Conservation (phyloP, 768 basidiomycete genomes). For the Strobilomyces confusus region DNA sequence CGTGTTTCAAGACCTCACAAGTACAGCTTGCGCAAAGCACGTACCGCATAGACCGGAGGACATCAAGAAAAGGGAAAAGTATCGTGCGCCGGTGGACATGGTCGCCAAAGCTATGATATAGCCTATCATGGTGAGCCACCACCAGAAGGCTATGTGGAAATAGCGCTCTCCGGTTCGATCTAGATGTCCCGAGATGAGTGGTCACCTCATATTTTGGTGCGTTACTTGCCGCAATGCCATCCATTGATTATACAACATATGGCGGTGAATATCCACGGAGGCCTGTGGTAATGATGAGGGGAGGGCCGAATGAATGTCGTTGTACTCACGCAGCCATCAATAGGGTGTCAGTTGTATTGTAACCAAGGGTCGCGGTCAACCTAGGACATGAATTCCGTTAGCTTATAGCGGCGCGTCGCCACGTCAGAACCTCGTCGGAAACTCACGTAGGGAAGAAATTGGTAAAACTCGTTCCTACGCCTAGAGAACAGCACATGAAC, state of each 20-base stretch:
- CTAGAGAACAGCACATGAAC: conserved; percentile 45
- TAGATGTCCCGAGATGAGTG: conserved; percentile 9
- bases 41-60: conserved; percentile 45
- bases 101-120: conserved; percentile 58
- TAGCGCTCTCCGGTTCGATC: conserved; percentile 62
- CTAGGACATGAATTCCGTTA: conserved; percentile 25
- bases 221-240: conserved; percentile 45
- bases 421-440: not conserved
- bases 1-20: not conserved
- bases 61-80: conserved; percentile 64
- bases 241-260: conserved; percentile 49
- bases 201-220: not conserved
- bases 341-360: conserved; percentile 54
- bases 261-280: conserved; percentile 58
- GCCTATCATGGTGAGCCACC: conserved; percentile 58
- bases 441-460: conserved; percentile 56
- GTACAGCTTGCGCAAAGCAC: not conserved
- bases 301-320: not conserved
- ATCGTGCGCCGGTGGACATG: conserved; percentile 48
- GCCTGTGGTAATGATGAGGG: conserved; percentile 33
- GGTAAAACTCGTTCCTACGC: conserved; percentile 55
- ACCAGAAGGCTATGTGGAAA: conserved; percentile 54
- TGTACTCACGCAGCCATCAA: conserved; percentile 53
- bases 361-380: conserved; percentile 57
- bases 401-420: not conserved